These are phyloP conservation scores for Trichomonas gallinae DNA, from an alignment of 208 protist species.

Conservation along the genomic window DNA sequence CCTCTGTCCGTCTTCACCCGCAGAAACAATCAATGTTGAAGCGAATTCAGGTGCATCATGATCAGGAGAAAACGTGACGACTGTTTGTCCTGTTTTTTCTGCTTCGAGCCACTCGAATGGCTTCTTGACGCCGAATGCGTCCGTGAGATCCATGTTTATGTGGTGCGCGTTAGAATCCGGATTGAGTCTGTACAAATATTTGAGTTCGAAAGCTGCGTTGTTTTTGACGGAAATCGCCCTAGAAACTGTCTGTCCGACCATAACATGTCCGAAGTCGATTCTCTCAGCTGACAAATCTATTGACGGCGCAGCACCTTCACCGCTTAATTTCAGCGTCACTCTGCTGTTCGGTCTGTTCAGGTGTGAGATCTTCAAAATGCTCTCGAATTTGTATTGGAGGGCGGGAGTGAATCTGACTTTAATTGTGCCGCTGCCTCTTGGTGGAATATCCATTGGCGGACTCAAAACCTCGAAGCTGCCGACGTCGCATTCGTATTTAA, in stretches of 20 bases:
- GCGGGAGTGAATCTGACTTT: background rate
- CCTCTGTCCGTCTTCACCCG: background rate
- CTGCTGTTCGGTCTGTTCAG: background rate
- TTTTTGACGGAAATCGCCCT: background rate
- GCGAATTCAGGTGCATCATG: background rate
- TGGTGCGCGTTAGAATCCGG: background rate
- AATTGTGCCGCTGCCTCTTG: background rate
- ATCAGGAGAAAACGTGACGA: background rate
- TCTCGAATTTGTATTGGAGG: background rate
- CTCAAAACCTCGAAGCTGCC: background rate
- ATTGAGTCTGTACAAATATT: background rate
- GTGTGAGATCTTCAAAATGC: background rate
- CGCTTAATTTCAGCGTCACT: background rate
- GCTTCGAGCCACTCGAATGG: background rate
- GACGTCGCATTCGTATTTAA: background rate
- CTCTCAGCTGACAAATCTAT: background rate
- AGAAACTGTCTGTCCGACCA: background rate
- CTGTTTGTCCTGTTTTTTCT: background rate
- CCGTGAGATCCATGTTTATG: background rate
- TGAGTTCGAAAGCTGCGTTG: background rate
- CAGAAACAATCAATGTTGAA: background rate
- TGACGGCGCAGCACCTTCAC: background rate
- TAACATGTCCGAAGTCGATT: background rate
- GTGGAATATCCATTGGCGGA: background rate
- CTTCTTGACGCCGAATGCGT: background rate